Evolutionary conservation across 108 stramenopile species (phyloP), one percentile per base, ranked within the genome.

Genomic region (Parmales sp.): DNA sequence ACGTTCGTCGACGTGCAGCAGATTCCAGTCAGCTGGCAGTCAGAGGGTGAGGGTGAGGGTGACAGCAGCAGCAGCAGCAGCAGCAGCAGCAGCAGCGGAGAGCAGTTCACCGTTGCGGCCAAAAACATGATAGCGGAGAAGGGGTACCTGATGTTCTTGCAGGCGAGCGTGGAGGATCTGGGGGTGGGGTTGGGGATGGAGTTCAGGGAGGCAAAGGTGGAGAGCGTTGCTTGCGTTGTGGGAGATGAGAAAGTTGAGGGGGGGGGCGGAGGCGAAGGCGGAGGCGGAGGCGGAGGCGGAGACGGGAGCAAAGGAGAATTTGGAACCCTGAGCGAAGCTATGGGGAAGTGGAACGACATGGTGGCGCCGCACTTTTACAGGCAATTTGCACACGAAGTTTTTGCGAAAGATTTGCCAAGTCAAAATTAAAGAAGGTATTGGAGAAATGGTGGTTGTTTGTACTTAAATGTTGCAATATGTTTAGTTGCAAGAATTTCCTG

Each of bases 291-390:
- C 29, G 31, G 13, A 60, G 54, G 26, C 6, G 54, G 29, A 29
- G 16, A 20, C 6, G 31, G 5, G 18, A 2, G 54, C 7, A 20
- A 34, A 60, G 28, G 54, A 28, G 26, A 20, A 34, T 23, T 28
- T 34, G 5, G n/a, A 60, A 11, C 54, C 54, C 13, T 31, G 29
- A 4, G 16, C 13, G n/a, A 34, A 60, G 54, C 31, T 29, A 7
- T 60, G 54, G 36, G 36, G 54, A 34, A 60, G 6, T 60, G 54
- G 54, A 60, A 60, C 31, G 54, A 60, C 28, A 20, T 34, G 29
- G 18, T 60, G 9, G 8, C 54, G 3, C 6, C 5, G 3, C 31
- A 34, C 7, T 60, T 60, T 29, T 60, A 19, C 54, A 34, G 36
- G 20, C 13, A 34, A 2, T 34, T 60, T 16, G 54, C 54, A 16